A percentile compares a stretch with the other conserved stretches of the same genome.
Conservation (phyloP, 225 moss, liverwort and hornwort species). For the Polytrichum formosum region DNA sequence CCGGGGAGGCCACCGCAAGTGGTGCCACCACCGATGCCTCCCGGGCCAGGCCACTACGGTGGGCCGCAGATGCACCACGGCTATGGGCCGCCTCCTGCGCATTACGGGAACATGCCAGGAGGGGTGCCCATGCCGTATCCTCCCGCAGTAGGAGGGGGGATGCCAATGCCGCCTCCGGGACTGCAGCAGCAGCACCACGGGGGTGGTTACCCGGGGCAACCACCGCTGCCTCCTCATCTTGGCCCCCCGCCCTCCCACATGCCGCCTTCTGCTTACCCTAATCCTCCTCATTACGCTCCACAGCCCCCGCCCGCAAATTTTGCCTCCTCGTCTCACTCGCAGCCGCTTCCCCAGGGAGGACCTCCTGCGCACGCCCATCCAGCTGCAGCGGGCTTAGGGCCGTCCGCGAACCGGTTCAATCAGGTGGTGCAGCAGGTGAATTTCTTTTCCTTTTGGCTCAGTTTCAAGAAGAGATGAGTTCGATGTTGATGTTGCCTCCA, state of each 20-base stretch:
- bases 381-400: conserved; percentile 6
- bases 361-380: conserved; percentile 5
- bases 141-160: conserved; percentile 26
- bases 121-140: conserved; percentile 37
- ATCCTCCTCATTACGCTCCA: conserved; percentile 22
- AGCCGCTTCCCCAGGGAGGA: conserved; percentile 8
- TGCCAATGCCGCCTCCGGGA: conserved; percentile 8
- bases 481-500: not conserved
- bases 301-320: conserved; percentile 31
- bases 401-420: conserved; percentile 9
- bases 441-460: not conserved
- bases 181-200: conserved; percentile 33
- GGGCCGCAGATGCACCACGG: conserved; percentile 1
- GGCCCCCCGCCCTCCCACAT: conserved; percentile 14
- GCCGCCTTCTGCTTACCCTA: conserved; percentile 15
- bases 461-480: not conserved
- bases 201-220: conserved; percentile 29
- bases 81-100: conserved; percentile 2
- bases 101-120: no score
- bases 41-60: conserved; percentile 30
- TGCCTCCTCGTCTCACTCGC: conserved; percentile 13
- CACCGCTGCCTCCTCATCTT: conserved; percentile 15
- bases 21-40: conserved; percentile 31
- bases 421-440: conserved; percentile 15
- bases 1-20: conserved; percentile 42